Evolutionary conservation across 345 rosid genomes (phyloP).

Genomic region (Geranium rotundifolium): DNA sequence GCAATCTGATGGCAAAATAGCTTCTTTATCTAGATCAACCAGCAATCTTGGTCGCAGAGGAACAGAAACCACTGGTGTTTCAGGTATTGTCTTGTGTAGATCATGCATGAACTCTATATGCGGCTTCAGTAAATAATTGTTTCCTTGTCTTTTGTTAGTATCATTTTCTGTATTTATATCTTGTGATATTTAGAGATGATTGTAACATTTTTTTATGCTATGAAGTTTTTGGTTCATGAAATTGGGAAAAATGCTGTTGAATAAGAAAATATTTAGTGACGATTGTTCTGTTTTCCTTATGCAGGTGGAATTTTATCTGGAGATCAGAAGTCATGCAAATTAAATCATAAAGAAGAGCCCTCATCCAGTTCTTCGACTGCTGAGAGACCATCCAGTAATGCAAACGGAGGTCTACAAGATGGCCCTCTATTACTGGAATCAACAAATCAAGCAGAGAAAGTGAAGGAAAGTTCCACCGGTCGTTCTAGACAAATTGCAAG

Average conservation of each 20-base stretch:
- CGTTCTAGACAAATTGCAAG: constrained; percentile 31
- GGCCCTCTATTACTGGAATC: constrained; percentile 41
- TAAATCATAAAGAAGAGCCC: constrained; percentile 49
- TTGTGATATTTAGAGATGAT: neutral
- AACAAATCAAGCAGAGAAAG: constrained; percentile 47
- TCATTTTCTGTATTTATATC: neutral
- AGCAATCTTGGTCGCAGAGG: constrained; percentile 23
- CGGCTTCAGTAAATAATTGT: neutral
- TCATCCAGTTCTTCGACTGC: constrained; percentile 43
- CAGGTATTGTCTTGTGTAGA: constrained; percentile 34
- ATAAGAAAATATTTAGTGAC: neutral
- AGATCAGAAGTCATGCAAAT: constrained; percentile 39
- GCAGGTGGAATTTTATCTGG: constrained; percentile 40
- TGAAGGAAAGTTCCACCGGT: constrained; percentile 33
- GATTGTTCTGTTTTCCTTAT: constrained; percentile 7
- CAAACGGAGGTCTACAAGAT: constrained; percentile 41
- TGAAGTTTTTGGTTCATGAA: too few relatives aligned
- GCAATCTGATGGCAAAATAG: constrained; percentile 50
- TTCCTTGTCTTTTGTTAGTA: neutral
- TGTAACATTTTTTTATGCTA: constrained; percentile 4
- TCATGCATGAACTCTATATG: neutral
- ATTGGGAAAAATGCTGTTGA: too few relatives aligned
- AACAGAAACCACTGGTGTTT: constrained; percentile 29
- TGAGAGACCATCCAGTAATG: constrained; percentile 31
- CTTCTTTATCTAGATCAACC: constrained; percentile 40